Conservation (phyloP, 2,329 filamentous ascomycete genomes). For the Monosporascus sp. region DNA sequence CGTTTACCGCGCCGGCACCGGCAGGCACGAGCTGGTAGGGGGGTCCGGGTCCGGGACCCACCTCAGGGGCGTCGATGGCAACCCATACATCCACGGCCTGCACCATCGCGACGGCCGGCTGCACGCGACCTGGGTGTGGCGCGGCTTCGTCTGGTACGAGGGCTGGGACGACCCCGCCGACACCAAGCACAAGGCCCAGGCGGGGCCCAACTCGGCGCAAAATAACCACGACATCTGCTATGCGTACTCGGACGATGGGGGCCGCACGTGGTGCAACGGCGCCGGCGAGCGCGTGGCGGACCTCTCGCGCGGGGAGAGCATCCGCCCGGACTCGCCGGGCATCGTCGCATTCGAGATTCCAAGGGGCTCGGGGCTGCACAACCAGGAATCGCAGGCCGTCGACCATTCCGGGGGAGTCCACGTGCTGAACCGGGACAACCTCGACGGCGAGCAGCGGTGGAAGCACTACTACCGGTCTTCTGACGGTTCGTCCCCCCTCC, state of each 20-base stretch:
- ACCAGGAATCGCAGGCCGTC: constrained; percentile 45
- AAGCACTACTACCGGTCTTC: constrained; percentile 35
- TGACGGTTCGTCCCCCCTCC: constrained; percentile 17
- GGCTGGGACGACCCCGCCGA: constrained; percentile 37
- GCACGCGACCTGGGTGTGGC: constrained; percentile 45
- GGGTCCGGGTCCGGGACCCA: constrained; percentile 16
- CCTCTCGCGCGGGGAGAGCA: constrained; percentile 29
- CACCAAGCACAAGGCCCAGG: constrained; percentile 36
- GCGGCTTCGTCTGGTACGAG: constrained; percentile 39
- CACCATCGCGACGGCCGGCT: constrained; percentile 30
- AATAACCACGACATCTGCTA: constrained; percentile 48
- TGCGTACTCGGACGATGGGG: constrained; percentile 40
- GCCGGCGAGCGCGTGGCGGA: constrained; percentile 30
- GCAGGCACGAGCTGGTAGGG: constrained; percentile 32
- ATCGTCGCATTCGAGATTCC: constrained; percentile 40
- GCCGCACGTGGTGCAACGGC: constrained; percentile 37
- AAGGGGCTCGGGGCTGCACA: constrained; percentile 40
- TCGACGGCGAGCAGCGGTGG: constrained; percentile 27
- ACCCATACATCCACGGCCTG: constrained; percentile 47
- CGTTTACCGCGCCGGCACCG: constrained; percentile 32
- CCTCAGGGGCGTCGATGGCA: constrained; percentile 48
- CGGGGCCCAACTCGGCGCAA: constrained; percentile 36
- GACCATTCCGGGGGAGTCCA: constrained; percentile 41
- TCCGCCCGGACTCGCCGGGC: constrained; percentile 34
- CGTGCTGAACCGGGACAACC: constrained; percentile 40